Evolutionary conservation across 331 rosid genomes (phyloP), one percentile per base, ranked within the genome.

Genomic region (Dryas integrifolia): DNA sequence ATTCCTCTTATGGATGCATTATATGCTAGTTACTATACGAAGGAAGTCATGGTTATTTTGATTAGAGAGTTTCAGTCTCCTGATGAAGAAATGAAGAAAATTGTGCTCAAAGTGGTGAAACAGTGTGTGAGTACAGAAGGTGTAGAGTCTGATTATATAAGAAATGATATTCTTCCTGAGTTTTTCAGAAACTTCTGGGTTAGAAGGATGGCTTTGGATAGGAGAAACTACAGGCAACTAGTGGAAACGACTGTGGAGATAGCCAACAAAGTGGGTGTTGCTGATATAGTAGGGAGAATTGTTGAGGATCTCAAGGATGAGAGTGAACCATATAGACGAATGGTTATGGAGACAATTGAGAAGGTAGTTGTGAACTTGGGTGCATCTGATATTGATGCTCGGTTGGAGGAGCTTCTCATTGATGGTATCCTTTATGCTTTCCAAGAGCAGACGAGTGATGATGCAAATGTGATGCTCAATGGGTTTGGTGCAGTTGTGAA

Each of bases 371-470:
- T 88, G 12, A 92, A 92, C 81, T 65, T 88, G 83, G 98, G 98
- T 53, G 86, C 98, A 35, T 87, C 98, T 30, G 97, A 90, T 77
- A 92, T 90, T 24, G 97, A 90, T 80, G 83, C 97, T 69, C 80
- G 97, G 45, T 73, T 92, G 87, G 97, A 92, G 72, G 98, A 90
- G 83, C 90, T 92, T 74, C 82, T 92, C 78, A 92, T 92, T 9
- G 98, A 92, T 79, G 90, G 97, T 44, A 84, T 92, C 79, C 97
- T 90, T 2, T 92, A 92, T 51, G 98, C 98, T 55, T 92, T 92
- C 88, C 97, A 92, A 92, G 98, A 92, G 87, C 98, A 92, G 89
- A 92, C 97, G 76, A 92, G 97, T 56, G 98, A 92, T 60, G 92
- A 90, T 84, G 98, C 96, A 21, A 90, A 92, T 72, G 98, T 85